These are phyloP conservation scores for Xylariaceae sp. DNA, from an alignment of 2,329 filamentous ascomycete species.

Conservation along the genomic window DNA sequence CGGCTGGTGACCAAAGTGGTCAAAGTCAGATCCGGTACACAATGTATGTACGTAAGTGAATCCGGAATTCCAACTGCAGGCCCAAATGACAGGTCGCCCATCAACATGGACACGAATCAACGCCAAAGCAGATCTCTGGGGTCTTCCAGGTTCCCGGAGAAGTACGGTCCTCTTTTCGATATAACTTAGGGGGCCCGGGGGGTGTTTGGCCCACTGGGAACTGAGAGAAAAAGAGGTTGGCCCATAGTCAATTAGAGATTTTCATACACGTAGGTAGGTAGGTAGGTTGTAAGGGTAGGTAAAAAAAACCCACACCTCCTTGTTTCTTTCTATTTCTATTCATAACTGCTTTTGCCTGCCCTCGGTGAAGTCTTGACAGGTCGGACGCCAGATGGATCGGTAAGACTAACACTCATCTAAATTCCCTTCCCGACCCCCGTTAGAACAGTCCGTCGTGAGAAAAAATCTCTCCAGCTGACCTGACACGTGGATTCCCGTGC, in stretches of 20 bases:
- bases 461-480: neutral
- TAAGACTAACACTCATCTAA: no score
- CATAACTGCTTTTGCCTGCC: no score
- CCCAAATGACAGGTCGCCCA: constrained; percentile 9
- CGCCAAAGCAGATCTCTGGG: constrained; percentile 10
- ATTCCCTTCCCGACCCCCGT: no score
- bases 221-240: neutral
- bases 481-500: neutral
- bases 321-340: no score
- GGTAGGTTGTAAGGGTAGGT: no score
- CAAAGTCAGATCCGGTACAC: no score
- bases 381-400: neutral
- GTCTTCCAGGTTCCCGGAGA: constrained; percentile 12
- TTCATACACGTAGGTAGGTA: no score
- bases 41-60: no score
- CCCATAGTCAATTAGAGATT: neutral
- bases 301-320: no score
- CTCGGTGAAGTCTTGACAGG: neutral
- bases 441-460: neutral
- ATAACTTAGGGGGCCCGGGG: neutral
- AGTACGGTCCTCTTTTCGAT: neutral
- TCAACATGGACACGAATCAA: constrained; percentile 1
- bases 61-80: neutral
- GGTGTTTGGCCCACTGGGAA: constrained; percentile 2
- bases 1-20: no score